Conservation (phyloP, 805 yeast species). For the Lipomyces sp. region DNA sequence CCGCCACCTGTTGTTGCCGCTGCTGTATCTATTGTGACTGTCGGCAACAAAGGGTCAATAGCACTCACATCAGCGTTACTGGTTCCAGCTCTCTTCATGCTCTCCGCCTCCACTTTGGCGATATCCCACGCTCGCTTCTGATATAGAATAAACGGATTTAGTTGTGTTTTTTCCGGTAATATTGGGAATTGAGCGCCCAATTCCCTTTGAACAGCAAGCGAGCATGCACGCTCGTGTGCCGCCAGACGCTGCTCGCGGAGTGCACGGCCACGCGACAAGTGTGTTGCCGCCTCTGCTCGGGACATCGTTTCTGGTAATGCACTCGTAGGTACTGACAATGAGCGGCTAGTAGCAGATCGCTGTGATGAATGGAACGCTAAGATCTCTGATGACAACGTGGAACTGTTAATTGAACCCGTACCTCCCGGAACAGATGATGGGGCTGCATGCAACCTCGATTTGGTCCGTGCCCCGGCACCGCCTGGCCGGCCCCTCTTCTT, state of each 20-base stretch:
- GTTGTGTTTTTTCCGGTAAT: conserved; percentile 41
- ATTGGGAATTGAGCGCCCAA: conserved; percentile 40
- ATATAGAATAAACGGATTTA: conserved; percentile 43
- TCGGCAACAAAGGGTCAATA: conserved; percentile 23
- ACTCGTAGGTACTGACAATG: too few relatives aligned
- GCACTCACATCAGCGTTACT: conserved; percentile 38
- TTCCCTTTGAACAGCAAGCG: conserved; percentile 26
- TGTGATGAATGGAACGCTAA: too few relatives aligned
- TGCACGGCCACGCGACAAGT: conserved; percentile 10
- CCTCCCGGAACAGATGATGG: too few relatives aligned
- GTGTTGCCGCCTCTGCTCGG: conserved; percentile 10
- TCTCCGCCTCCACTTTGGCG: conserved; percentile 40
- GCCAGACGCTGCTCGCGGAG: conserved; percentile 15
- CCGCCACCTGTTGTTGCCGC: too few relatives aligned
- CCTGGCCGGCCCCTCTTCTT: too few relatives aligned
- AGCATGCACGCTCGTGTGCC: conserved; percentile 10
- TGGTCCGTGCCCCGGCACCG: too few relatives aligned
- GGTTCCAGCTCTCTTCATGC: conserved; percentile 33
- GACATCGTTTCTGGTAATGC: background rate
- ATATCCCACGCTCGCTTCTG: conserved; percentile 45
- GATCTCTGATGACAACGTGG: too few relatives aligned
- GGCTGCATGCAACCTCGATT: too few relatives aligned
- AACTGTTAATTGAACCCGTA: too few relatives aligned
- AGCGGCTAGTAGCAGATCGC: too few relatives aligned
- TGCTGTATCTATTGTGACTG: too few relatives aligned